Evolutionary conservation across 768 basidiomycete genomes (phyloP).

Genomic region (Mycena rebaudengoi): DNA sequence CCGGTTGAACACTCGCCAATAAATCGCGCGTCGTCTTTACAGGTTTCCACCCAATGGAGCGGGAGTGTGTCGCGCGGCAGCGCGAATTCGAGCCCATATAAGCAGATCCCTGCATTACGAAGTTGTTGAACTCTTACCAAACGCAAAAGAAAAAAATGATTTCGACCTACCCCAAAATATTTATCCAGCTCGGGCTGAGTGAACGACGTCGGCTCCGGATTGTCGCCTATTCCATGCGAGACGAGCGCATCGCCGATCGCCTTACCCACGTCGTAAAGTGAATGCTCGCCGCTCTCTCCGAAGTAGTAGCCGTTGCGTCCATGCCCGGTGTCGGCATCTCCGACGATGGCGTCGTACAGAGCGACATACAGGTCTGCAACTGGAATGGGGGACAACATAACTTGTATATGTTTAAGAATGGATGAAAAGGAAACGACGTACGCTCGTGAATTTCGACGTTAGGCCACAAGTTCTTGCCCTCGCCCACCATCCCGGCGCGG

Average conservation of each 20-base stretch:
- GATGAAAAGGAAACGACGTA: constrained; percentile 2
- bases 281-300: constrained; percentile 59
- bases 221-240: constrained; percentile 45
- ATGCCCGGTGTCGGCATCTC: constrained; percentile 43
- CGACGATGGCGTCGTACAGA: constrained; percentile 49
- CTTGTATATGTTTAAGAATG: neutral
- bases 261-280: constrained; percentile 49
- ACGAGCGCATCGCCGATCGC: constrained; percentile 49
- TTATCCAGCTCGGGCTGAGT: constrained; percentile 4
- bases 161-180: constrained; percentile 7
- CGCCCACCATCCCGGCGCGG: constrained; percentile 37
- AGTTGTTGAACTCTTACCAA: neutral
- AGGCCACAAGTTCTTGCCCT: constrained; percentile 38
- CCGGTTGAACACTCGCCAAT: constrained; percentile 49
- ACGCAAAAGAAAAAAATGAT: neutral
- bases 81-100: constrained; percentile 52
- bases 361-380: constrained; percentile 55
- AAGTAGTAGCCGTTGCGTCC: constrained; percentile 65
- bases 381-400: constrained; percentile 27
- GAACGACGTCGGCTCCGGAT: constrained; percentile 47
- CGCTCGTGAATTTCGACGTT: constrained; percentile 35
- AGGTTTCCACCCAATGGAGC: constrained; percentile 56
- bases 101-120: constrained; percentile 39
- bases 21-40: constrained; percentile 49
- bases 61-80: constrained; percentile 44